Conservation (phyloP, 2,329 filamentous ascomycete genomes). For the Pseudopithomyces maydicus region DNA sequence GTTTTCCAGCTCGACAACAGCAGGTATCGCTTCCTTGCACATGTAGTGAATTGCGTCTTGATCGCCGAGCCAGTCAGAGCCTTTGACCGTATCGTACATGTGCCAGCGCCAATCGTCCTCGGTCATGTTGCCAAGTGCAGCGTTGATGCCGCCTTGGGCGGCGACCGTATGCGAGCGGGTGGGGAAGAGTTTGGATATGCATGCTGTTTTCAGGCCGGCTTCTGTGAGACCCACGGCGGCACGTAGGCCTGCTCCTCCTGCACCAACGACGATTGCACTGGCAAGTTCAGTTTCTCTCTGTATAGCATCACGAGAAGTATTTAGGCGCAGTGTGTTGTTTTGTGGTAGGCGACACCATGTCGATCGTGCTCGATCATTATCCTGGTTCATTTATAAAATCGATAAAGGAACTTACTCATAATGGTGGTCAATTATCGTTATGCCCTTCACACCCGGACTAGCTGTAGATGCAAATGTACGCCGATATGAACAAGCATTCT, state of each 20-base stretch:
- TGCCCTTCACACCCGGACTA: conserved; percentile 18
- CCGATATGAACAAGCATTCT: conserved; percentile 1
- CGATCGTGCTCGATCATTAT: background rate
- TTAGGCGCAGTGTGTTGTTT: too few species aligned
- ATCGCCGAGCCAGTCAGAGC: conserved; percentile 64
- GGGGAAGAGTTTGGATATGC: conserved; percentile 67
- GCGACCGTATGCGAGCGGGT: conserved; percentile 69
- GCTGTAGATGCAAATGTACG: conserved; percentile 25
- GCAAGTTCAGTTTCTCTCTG: background rate
- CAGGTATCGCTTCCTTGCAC: conserved; percentile 60
- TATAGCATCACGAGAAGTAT: too few species aligned
- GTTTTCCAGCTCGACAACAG: conserved; percentile 61
- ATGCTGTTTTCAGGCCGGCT: conserved; percentile 68
- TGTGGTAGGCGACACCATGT: too few species aligned
- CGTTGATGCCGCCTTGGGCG: conserved; percentile 61
- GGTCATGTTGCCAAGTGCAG: conserved; percentile 46
- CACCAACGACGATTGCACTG: conserved; percentile 53
- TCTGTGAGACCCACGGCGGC: conserved; percentile 68
- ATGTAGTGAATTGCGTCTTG: conserved; percentile 66
- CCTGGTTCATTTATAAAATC: background rate
- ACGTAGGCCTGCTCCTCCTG: conserved; percentile 67
- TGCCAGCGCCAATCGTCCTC: conserved; percentile 65
- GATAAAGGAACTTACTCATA: conserved; percentile 35
- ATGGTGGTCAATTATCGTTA: conserved; percentile 40
- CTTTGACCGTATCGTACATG: conserved; percentile 65